Evolutionary conservation across 352 stramenopile genomes (phyloP).

Genomic region (Globisporangium perplexum): DNA sequence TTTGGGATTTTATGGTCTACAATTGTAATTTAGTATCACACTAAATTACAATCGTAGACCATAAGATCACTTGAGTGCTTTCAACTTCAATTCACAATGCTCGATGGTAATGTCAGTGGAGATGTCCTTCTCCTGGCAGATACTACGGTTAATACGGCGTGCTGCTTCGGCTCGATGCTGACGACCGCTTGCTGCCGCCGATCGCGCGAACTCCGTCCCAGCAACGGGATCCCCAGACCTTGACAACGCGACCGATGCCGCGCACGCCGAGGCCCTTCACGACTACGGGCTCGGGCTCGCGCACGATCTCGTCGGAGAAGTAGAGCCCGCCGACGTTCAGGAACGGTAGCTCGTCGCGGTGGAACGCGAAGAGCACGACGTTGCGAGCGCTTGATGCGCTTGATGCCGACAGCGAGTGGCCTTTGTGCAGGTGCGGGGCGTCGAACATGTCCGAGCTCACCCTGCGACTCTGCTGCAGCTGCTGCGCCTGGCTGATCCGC

Average conservation of each 20-base stretch:
- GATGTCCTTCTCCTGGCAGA: too few relatives aligned
- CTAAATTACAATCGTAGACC: too few relatives aligned
- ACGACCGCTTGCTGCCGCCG: slow-evolving; percentile 3
- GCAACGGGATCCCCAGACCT: slow-evolving; percentile 12
- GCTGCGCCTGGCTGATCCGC: slow-evolving; percentile 21
- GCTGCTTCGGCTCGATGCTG: slow-evolving; percentile 7
- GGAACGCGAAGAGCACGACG: slow-evolving; percentile 48
- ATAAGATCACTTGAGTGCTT: too few relatives aligned
- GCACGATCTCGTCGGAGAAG: slow-evolving; percentile 25
- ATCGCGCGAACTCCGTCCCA: slow-evolving; percentile 7
- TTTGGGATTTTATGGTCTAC: too few relatives aligned
- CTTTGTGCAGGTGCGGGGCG: neutral
- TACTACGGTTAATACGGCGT: slow-evolving; percentile 11
- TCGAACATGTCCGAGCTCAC: slow-evolving; percentile 1
- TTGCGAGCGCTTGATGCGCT: slow-evolving; percentile 16
- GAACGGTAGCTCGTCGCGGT: slow-evolving; percentile 63
- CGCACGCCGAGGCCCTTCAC: slow-evolving; percentile 51
- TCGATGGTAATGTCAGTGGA: too few relatives aligned
- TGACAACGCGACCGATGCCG: slow-evolving; percentile 20
- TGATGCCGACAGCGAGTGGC: slow-evolving; percentile 11
- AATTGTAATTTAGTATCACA: too few relatives aligned
- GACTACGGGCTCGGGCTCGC: slow-evolving; percentile 25
- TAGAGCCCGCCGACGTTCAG: slow-evolving; percentile 24
- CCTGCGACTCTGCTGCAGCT: slow-evolving; percentile 14
- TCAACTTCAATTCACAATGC: too few relatives aligned